Conservation (phyloP, 2,329 filamentous ascomycete genomes). For the Colletotrichum lupini region DNA sequence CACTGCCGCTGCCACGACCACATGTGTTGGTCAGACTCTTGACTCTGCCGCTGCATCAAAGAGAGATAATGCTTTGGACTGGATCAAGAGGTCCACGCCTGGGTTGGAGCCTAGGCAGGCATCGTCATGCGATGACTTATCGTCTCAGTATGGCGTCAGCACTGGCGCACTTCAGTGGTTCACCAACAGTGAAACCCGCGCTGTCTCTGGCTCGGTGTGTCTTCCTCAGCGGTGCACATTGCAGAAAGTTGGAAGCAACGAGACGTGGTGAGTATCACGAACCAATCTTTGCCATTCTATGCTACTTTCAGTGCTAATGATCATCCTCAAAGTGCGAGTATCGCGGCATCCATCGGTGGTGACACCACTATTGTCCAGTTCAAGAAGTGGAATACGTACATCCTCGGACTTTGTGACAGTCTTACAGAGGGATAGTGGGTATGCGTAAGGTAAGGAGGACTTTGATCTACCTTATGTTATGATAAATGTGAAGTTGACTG, state of each 20-base stretch:
- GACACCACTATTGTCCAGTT: neutral
- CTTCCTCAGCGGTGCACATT: neutral
- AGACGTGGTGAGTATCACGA: neutral
- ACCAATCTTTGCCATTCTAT: neutral
- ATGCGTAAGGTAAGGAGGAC: neutral
- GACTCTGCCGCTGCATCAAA: neutral
- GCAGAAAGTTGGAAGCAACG: neutral
- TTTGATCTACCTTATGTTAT: neutral
- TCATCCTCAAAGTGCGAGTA: neutral
- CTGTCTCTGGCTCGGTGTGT: neutral
- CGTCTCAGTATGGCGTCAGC: neutral
- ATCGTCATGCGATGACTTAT: neutral
- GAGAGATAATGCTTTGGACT: neutral
- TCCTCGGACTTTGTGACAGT: neutral
- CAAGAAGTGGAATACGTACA: neutral
- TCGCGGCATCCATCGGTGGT: neutral
- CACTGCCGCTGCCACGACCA: neutral
- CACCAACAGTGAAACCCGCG: neutral
- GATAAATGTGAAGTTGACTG: neutral
- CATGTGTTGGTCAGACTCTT: neutral
- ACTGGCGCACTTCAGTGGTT: constrained; percentile 1
- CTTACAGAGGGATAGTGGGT: neutral
- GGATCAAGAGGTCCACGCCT: neutral
- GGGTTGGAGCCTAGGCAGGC: neutral
- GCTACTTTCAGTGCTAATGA: neutral